phyloP scores from a whole-genome alignment of 164 flowering plant genomes.

The Echeveria elegans region DNA sequence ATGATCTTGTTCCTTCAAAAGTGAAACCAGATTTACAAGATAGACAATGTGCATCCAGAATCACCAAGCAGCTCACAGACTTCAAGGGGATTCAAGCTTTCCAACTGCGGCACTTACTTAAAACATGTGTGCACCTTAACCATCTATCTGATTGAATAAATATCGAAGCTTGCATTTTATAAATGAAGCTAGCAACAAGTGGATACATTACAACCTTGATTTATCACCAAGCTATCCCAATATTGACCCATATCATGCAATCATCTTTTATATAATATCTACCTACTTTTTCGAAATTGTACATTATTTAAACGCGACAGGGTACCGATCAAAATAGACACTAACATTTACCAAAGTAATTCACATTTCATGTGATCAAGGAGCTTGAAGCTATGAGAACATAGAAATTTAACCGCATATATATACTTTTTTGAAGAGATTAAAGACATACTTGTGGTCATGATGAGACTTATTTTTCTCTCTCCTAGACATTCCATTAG shows the following conservation, averaged over 20 bases:
- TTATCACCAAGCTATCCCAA: background rate
- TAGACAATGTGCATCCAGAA: too few species aligned
- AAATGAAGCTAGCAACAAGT: background rate
- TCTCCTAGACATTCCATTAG: slow-evolving; percentile 64
- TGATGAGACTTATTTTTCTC: slow-evolving; percentile 48
- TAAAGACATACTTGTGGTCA: slow-evolving; percentile 31
- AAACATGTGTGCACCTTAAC: background rate
- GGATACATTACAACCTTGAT: background rate
- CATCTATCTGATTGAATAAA: background rate
- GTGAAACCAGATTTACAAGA: too few species aligned
- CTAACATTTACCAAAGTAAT: background rate
- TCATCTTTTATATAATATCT: background rate
- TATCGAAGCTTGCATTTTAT: background rate
- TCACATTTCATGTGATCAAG: background rate
- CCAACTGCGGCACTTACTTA: background rate
- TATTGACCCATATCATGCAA: background rate
- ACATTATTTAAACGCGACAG: background rate
- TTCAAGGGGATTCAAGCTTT: background rate
- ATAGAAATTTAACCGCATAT: background rate
- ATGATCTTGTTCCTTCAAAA: slow-evolving; percentile 56
- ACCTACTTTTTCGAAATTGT: background rate
- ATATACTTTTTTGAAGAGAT: background rate
- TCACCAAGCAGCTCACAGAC: background rate
- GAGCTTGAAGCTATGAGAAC: background rate
- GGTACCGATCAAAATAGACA: background rate